These are phyloP conservation scores for Ophiostoma novo-ulmi DNA, from an alignment of 2,329 filamentous ascomycete species.

Conservation along the genomic window DNA sequence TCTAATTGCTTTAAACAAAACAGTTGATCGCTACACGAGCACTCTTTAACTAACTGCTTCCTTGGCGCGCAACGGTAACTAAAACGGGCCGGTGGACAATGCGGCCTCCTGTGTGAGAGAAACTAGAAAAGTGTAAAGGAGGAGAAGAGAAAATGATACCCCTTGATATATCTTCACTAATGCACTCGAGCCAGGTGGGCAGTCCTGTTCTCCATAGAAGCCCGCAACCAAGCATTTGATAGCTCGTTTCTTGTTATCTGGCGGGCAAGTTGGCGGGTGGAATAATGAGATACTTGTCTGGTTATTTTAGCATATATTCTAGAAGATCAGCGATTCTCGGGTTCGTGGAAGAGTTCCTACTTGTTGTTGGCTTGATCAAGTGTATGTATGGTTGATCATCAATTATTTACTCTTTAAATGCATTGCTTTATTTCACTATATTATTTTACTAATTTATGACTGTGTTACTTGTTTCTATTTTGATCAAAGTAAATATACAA, in stretches of 20 bases:
- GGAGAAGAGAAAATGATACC: not conserved
- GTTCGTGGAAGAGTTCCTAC: not conserved
- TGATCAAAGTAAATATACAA: too few relatives aligned
- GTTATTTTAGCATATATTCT: not conserved
- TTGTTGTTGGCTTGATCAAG: not conserved
- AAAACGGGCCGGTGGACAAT: not conserved
- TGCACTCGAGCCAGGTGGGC: not conserved
- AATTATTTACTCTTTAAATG: not conserved
- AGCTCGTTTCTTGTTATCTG: not conserved
- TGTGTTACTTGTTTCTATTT: too few relatives aligned
- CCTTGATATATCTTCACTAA: not conserved
- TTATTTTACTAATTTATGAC: too few relatives aligned
- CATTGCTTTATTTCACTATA: too few relatives aligned
- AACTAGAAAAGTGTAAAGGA: too few relatives aligned
- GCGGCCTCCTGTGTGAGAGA: not conserved
- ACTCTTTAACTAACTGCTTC: not conserved
- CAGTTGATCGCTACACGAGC: not conserved
- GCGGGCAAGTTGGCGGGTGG: too few relatives aligned
- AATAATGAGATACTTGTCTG: too few relatives aligned
- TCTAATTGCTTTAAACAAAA: not conserved
- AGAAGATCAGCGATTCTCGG: not conserved
- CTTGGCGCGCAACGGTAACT: constrained; percentile 4
- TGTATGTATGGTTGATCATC: too few relatives aligned
- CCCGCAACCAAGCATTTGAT: not conserved
- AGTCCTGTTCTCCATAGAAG: not conserved